These are phyloP conservation scores for Aspergillus pseudoviridinutans DNA, from an alignment of 2,329 filamentous ascomycete genomes.

Conservation along the genomic window DNA sequence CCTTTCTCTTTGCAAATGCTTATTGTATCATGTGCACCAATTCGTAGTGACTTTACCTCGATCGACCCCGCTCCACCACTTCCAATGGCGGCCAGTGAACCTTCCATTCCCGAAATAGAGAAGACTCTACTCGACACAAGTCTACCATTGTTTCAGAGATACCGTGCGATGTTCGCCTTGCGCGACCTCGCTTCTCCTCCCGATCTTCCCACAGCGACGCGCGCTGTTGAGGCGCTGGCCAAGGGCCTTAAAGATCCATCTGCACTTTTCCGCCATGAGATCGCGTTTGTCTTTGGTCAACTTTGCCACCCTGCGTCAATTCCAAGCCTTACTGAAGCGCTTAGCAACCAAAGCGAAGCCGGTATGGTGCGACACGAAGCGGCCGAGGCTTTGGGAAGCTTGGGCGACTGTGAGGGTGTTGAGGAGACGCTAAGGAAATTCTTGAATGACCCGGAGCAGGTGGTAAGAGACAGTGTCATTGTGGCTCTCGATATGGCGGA, in stretches of 20 bases:
- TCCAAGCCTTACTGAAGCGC: slow-evolving; percentile 72
- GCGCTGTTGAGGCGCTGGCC: slow-evolving; percentile 81
- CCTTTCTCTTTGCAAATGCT: slow-evolving; percentile 12
- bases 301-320: slow-evolving; percentile 96
- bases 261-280: slow-evolving; percentile 93
- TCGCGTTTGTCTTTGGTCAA: slow-evolving; percentile 97
- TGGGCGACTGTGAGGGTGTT: slow-evolving; percentile 90
- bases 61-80: slow-evolving; percentile 92
- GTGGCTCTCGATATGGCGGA: slow-evolving; percentile 98
- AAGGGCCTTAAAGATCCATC: slow-evolving; percentile 81
- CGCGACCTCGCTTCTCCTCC: slow-evolving; percentile 92
- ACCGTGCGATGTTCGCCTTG: slow-evolving; percentile 96
- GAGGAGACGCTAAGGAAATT: slow-evolving; percentile 80
- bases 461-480: slow-evolving; percentile 90
- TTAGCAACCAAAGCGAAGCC: slow-evolving; percentile 75
- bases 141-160: slow-evolving; percentile 81
- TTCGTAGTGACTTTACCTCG: slow-evolving; percentile 80
- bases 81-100: slow-evolving; percentile 59
- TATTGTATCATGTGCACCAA: slow-evolving; percentile 25
- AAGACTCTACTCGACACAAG: slow-evolving; percentile 72
- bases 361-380: slow-evolving; percentile 98
- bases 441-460: slow-evolving; percentile 83
- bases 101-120: slow-evolving; percentile 70
- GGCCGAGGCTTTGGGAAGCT: slow-evolving; percentile 88
- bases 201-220: slow-evolving; percentile 79